Evolutionary conservation across 257 asterid genomes (phyloP).

Genomic region (Primulina eburnea): DNA sequence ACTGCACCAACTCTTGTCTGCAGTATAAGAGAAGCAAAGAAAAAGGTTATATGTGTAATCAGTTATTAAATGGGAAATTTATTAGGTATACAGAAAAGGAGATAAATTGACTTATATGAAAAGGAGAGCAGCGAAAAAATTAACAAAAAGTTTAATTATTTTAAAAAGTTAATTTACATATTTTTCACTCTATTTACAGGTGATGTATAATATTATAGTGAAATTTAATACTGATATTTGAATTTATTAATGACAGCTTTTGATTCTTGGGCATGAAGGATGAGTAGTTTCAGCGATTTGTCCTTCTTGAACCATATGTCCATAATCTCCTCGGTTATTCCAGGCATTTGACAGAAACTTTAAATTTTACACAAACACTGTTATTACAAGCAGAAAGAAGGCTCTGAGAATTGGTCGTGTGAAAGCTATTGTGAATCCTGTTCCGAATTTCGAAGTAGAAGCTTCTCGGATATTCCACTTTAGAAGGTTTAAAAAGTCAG

Average conservation of each 20-base stretch:
- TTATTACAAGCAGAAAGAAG: neutral
- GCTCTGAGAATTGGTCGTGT: neutral
- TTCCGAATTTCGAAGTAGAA: neutral
- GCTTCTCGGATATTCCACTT: neutral
- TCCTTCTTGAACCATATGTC: neutral
- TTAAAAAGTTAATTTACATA: neutral
- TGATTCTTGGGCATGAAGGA: neutral
- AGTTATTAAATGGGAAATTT: slow-evolving; percentile 1
- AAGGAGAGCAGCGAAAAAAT: neutral
- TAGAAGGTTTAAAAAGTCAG: neutral
- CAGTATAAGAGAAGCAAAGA: slow-evolving; percentile 25
- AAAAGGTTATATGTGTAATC: neutral
- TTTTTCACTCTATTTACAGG: neutral
- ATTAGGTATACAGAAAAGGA: neutral
- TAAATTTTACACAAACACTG: neutral
- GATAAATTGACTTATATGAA: neutral
- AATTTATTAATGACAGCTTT: neutral
- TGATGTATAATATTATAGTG: neutral
- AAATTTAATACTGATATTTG: neutral
- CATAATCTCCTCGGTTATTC: too few species aligned
- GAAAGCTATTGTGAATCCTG: neutral
- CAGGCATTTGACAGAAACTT: too few species aligned
- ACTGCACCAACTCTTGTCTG: slow-evolving; percentile 93
- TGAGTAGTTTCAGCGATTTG: neutral
- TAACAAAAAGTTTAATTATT: neutral